Percentiles rank a stretch among this genome's conserved stretches.
phyloP scores from a whole-genome alignment of 176 grass and related monocot species.

The Ensete glaucum region DNA sequence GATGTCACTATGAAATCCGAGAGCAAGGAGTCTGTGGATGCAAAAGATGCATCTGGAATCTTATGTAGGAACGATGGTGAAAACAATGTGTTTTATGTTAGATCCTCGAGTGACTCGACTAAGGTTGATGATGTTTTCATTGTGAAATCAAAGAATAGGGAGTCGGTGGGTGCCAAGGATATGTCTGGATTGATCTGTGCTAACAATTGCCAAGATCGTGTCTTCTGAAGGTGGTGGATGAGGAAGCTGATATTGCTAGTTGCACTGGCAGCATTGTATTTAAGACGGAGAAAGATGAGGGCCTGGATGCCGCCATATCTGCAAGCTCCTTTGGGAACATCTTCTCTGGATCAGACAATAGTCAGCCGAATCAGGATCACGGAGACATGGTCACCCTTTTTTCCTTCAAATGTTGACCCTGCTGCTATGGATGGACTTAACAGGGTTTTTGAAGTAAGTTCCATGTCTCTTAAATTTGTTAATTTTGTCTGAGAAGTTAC shows the following conservation, averaged over 20 bases:
- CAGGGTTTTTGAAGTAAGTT: constrained; percentile 67
- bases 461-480: constrained; percentile 6
- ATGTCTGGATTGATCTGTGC: neutral
- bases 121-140: neutral
- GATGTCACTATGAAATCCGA: neutral
- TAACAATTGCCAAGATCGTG: neutral
- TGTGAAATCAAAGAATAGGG: constrained; percentile 19
- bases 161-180: constrained; percentile 4
- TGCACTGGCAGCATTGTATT: neutral
- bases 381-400: constrained; percentile 78
- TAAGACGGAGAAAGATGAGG: constrained; percentile 29
- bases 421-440: constrained; percentile 37
- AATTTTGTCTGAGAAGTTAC: neutral
- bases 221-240: neutral
- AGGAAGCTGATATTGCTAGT: constrained; percentile 26
- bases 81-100: neutral
- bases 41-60: neutral
- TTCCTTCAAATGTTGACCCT: constrained; percentile 37
- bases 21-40: neutral
- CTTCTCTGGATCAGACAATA: constrained; percentile 43
- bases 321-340: constrained; percentile 89
- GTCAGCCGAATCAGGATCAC: constrained; percentile 53
- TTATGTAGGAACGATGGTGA: neutral
- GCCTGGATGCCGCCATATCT: constrained; percentile 55
- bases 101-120: neutral